phyloP scores from a whole-genome alignment of 2,329 filamentous ascomycete species.

The Pestalotiopsis sp. region DNA sequence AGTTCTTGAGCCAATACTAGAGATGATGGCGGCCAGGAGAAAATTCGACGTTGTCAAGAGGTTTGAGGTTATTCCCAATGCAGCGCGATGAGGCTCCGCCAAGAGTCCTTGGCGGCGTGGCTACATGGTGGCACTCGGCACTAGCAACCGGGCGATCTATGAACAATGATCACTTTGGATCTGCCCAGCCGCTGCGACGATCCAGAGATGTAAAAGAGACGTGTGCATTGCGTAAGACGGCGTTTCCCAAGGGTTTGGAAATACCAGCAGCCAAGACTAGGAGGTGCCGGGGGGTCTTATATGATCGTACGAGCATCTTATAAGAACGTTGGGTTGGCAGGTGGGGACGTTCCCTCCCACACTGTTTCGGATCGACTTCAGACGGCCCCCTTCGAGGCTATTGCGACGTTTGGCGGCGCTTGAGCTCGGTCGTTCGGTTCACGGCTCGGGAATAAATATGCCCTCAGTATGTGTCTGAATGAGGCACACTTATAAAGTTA shows the following conservation, averaged over 20 bases:
- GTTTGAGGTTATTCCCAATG: conserved; percentile 15
- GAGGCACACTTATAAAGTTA: too few species aligned
- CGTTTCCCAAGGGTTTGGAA: neutral
- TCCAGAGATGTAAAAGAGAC: neutral
- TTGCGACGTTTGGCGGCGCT: neutral
- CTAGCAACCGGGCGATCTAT: conserved; percentile 12
- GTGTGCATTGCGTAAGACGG: conserved; percentile 1
- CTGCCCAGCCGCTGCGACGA: conserved; percentile 7
- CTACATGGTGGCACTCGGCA: neutral
- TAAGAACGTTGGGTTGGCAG: conserved; percentile 14
- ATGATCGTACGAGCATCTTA: neutral
- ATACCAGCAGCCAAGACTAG: neutral
- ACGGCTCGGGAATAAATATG: neutral
- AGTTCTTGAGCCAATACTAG: neutral
- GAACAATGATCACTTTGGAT: conserved; percentile 11
- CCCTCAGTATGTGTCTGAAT: too few species aligned
- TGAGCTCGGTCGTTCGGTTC: neutral
- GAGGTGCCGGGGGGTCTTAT: neutral
- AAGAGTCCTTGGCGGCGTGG: conserved; percentile 5
- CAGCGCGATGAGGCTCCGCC: conserved; percentile 12
- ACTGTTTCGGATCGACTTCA: conserved; percentile 25
- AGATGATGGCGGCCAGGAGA: neutral
- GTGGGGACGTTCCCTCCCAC: conserved; percentile 11
- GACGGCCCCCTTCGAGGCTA: conserved; percentile 18
- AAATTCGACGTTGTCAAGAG: neutral